These are phyloP conservation scores for Kodamaea jinghongensis DNA, from an alignment of 805 yeast genomes.

Conservation along the genomic window DNA sequence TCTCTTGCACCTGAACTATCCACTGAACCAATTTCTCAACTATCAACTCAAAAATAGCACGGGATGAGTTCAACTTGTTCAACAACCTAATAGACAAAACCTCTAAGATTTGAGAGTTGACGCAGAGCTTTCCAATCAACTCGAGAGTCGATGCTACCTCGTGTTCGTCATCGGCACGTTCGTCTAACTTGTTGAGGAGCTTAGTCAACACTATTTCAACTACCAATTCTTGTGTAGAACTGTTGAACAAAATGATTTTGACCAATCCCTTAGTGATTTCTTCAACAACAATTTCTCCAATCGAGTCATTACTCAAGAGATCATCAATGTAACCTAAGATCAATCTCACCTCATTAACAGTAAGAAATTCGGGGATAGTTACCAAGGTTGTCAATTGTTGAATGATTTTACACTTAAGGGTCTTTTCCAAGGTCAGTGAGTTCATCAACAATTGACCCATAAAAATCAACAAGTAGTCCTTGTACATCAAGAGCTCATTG, in stretches of 20 bases:
- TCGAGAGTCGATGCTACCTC: slow-evolving; percentile 17
- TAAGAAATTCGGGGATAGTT: slow-evolving; percentile 47
- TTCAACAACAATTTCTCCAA: slow-evolving; percentile 48
- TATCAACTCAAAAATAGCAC: slow-evolving; percentile 3
- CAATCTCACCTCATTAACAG: slow-evolving; percentile 54
- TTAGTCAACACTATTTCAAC: slow-evolving; percentile 29
- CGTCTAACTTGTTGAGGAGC: slow-evolving; percentile 35
- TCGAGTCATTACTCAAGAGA: slow-evolving; percentile 36
- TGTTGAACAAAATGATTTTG: slow-evolving; percentile 31
- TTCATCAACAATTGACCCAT: slow-evolving; percentile 69
- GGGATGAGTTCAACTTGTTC: slow-evolving; percentile 29
- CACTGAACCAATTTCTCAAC: slow-evolving; percentile 7
- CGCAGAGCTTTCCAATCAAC: slow-evolving; percentile 31
- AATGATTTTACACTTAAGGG: slow-evolving; percentile 64
- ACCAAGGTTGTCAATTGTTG: slow-evolving; percentile 61
- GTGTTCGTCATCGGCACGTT: slow-evolving; percentile 30
- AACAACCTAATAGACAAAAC: slow-evolving; percentile 42
- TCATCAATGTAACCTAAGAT: slow-evolving; percentile 66
- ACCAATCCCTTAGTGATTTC: slow-evolving; percentile 57
- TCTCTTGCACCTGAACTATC: slow-evolving; percentile 7
- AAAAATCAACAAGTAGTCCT: slow-evolving; percentile 66
- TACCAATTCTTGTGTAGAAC: slow-evolving; percentile 41
- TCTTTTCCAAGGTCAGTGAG: slow-evolving; percentile 64
- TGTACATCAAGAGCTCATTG: slow-evolving; percentile 44
- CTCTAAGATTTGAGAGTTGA: slow-evolving; percentile 44